These are phyloP conservation scores for Chrysoporthe cubensis DNA, from an alignment of 2,329 filamentous ascomycete genomes.

Conservation along the genomic window DNA sequence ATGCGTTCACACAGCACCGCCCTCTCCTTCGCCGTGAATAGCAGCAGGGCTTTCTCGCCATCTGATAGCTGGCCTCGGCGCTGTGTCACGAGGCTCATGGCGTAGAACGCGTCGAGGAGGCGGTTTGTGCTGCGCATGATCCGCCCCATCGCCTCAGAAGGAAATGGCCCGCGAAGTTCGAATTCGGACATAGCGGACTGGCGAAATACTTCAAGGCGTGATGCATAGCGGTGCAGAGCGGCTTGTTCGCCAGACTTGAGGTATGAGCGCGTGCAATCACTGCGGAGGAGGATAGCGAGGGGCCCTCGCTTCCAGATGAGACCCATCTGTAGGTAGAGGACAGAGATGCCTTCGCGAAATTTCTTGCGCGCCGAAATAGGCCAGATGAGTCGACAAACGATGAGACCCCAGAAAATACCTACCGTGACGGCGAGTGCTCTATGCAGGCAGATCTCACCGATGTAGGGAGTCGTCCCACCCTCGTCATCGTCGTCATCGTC, in stretches of 20 bases:
- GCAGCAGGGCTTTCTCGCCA: constrained; percentile 80
- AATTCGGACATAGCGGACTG: constrained; percentile 81
- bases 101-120: constrained; percentile 91
- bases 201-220: constrained; percentile 74
- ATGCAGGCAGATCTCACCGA: constrained; percentile 85
- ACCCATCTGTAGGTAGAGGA: constrained; percentile 94
- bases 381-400: constrained; percentile 89
- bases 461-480: constrained; percentile 80
- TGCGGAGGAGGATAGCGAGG: constrained; percentile 71
- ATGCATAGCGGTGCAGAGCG: constrained; percentile 79
- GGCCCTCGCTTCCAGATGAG: constrained; percentile 96
- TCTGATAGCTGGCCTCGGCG: constrained; percentile 76
- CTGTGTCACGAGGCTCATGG: constrained; percentile 90
- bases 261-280: constrained; percentile 65
- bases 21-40: constrained; percentile 79
- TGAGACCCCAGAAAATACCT: constrained; percentile 89
- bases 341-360: constrained; percentile 83
- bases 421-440: constrained; percentile 83
- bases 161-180: constrained; percentile 86
- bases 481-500: constrained; percentile 86
- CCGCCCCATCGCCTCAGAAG: constrained; percentile 69
- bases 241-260: constrained; percentile 88
- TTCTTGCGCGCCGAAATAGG: constrained; percentile 88
- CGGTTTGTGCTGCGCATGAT: constrained; percentile 81
- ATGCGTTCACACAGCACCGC: constrained; percentile 83